Conservation (phyloP, 208 protist species). For the Trichomonas gallinae region DNA sequence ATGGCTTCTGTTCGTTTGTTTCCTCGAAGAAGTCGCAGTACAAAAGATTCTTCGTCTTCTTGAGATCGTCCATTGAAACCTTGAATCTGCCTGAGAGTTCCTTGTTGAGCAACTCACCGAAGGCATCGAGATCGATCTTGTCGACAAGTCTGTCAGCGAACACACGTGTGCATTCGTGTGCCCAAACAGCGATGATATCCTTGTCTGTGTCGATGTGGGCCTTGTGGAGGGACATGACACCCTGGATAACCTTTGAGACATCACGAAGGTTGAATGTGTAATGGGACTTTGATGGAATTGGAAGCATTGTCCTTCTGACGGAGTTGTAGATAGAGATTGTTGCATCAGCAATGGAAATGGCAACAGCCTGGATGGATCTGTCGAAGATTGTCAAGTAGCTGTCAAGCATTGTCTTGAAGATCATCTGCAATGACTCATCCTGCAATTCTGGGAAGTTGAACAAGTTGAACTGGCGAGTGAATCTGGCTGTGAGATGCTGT, state of each 20-base stretch:
- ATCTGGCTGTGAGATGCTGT: slow-evolving; percentile 76
- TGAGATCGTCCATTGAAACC: slow-evolving; percentile 49
- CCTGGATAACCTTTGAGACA: slow-evolving; percentile 67
- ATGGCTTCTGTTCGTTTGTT: slow-evolving; percentile 54
- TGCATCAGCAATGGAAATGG: slow-evolving; percentile 59
- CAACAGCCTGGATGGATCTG: slow-evolving; percentile 55
- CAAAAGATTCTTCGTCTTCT: slow-evolving; percentile 44
- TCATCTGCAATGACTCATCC: slow-evolving; percentile 71
- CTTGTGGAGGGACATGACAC: slow-evolving; percentile 23
- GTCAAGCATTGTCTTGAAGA: slow-evolving; percentile 81
- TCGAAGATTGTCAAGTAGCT: slow-evolving; percentile 66
- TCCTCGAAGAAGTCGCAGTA: slow-evolving; percentile 74
- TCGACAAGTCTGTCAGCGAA: slow-evolving; percentile 50
- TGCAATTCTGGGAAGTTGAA: slow-evolving; percentile 81
- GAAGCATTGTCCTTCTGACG: slow-evolving; percentile 72
- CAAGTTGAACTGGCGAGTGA: slow-evolving; percentile 92
- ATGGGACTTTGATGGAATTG: slow-evolving; percentile 85
- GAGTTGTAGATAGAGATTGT: slow-evolving; percentile 82
- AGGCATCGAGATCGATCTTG: slow-evolving; percentile 44
- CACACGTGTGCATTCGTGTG: slow-evolving; percentile 50
- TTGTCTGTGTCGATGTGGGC: slow-evolving; percentile 2
- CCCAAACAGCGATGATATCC: slow-evolving; percentile 45
- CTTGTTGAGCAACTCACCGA: slow-evolving; percentile 36
- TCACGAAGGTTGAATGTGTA: slow-evolving; percentile 98
- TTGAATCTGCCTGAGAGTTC: slow-evolving; percentile 54